These are phyloP conservation scores for Alternaria novae-zelandiae DNA, from an alignment of 2,329 filamentous ascomycete species.

Conservation along the genomic window DNA sequence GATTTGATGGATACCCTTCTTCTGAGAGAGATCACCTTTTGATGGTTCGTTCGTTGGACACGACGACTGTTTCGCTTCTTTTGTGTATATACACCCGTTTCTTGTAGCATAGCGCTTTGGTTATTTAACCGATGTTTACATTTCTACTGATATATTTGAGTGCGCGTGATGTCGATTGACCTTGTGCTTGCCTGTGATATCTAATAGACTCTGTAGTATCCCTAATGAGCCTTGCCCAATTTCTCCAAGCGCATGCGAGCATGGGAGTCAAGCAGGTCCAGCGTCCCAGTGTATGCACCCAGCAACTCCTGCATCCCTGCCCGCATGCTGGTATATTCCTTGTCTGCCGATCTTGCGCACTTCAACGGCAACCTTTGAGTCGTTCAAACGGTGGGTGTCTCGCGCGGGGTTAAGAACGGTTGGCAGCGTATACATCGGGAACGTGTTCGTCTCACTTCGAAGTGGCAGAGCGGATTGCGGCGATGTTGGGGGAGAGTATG, in stretches of 20 bases:
- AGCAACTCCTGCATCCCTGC: background rate
- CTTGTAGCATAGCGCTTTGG: conserved; percentile 19
- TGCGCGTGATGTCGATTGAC: background rate
- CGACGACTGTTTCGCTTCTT: conserved; percentile 19
- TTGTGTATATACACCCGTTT: conserved; percentile 23
- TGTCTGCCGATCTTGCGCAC: too few species aligned
- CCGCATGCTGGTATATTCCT: too few species aligned
- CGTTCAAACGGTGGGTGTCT: background rate
- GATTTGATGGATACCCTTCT: conserved; percentile 3
- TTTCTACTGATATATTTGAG: background rate
- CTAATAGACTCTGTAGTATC: too few species aligned
- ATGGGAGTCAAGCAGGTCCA: background rate
- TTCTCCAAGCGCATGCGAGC: background rate
- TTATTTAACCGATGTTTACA: background rate
- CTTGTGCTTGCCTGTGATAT: background rate
- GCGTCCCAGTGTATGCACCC: background rate
- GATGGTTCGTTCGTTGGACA: conserved; percentile 16
- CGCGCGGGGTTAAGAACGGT: background rate
- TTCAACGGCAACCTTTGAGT: background rate
- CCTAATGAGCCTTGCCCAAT: background rate
- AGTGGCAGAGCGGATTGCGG: background rate
- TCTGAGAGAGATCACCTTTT: background rate
- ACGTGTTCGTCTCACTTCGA: background rate
- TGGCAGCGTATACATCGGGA: background rate
- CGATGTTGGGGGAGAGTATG: background rate